Base-by-base conservation (phyloP, 129 eudicot genomes). In the Helichrysum umbraculigerum region DNA sequence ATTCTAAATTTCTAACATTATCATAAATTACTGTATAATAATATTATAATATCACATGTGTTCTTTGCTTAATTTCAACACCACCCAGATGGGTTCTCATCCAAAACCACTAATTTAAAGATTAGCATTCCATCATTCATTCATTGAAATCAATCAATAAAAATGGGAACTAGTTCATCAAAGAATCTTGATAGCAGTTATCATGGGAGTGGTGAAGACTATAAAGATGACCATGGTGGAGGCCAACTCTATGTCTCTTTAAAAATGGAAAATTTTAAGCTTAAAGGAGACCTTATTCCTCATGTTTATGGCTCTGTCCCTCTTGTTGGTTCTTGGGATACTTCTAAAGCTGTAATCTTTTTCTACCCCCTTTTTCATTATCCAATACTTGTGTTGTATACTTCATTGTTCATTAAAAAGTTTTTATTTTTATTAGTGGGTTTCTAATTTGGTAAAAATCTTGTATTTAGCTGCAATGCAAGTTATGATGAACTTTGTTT, bases 241-340 rank as follows among this genome's bases (percentile, higher is more conserved):
- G 99, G 99, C 10, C 99, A 94, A 60, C 97, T 94, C 37, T 94
- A 91, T 37, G 93, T 94, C 22, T 94, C 99, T 33, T 82, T 94
- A 62, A 94, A 89, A 76, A 94, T 94, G 99, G 97, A 89, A 88
- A 91, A 91, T 58, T 81, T 72, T 52, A 84, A 73, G 7, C 77
- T 86, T 54, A 81, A 81, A 76, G 89, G 74, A 68, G 92, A 91
- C 33, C 90, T 91, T 81, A 59, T 89, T 59, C 99, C 99, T 42
- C 97, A 94, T 58, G 97, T 91, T 50, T 87, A 84, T 58, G 99
- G 97, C 73, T 91, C 99, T 51, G 93, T 85, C 8, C 99, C 99
- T 67, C 85, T 94, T 59, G 86, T 94, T 73, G 99, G 99, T 66
- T 91, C 96, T 52, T 89, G 99, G 97, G 96, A 94, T 79, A 21